phyloP scores from a whole-genome alignment of 73 alveolate genomes.

The Symbiodinium natans region DNA sequence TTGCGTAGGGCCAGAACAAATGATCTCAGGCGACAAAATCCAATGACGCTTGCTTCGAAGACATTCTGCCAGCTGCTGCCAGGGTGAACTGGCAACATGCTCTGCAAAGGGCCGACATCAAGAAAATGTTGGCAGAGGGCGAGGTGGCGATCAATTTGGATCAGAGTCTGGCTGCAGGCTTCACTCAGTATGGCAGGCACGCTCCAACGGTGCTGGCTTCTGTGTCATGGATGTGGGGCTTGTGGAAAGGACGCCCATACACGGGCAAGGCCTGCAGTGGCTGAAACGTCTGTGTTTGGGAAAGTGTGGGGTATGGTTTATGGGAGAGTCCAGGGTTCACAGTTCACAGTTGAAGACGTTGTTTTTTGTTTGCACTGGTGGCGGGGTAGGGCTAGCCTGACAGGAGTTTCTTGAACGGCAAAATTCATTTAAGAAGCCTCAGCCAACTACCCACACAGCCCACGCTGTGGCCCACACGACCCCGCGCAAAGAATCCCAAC shows the following conservation, averaged over 20 bases:
- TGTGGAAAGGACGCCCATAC: constrained; percentile 8
- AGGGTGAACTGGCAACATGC: constrained; percentile 11
- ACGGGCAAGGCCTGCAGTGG: not conserved
- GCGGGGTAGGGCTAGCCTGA: too few relatives aligned
- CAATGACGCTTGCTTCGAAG: not conserved
- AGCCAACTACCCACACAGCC: too few relatives aligned
- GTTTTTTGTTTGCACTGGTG: too few relatives aligned
- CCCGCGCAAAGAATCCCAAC: too few relatives aligned
- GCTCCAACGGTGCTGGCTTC: constrained; percentile 6
- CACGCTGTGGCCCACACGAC: too few relatives aligned
- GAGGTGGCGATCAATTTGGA: constrained; percentile 44
- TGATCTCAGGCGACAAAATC: constrained; percentile 4
- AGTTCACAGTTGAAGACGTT: too few relatives aligned
- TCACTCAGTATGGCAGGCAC: not conserved
- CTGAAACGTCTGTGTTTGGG: not conserved
- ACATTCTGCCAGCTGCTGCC: constrained; percentile 30
- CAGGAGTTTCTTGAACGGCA: too few relatives aligned
- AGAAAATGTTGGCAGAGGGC: not conserved
- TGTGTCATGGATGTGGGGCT: not conserved
- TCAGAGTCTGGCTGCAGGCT: not conserved
- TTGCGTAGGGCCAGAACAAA: too few relatives aligned
- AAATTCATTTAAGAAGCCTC: too few relatives aligned
- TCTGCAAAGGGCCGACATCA: not conserved
- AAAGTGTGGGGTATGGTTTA: too few relatives aligned
- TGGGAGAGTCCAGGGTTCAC: too few relatives aligned